Evolutionary conservation across 495 filamentous ascomycete genomes (phyloP).

Genomic region (Saxophila tyrrhenica): DNA sequence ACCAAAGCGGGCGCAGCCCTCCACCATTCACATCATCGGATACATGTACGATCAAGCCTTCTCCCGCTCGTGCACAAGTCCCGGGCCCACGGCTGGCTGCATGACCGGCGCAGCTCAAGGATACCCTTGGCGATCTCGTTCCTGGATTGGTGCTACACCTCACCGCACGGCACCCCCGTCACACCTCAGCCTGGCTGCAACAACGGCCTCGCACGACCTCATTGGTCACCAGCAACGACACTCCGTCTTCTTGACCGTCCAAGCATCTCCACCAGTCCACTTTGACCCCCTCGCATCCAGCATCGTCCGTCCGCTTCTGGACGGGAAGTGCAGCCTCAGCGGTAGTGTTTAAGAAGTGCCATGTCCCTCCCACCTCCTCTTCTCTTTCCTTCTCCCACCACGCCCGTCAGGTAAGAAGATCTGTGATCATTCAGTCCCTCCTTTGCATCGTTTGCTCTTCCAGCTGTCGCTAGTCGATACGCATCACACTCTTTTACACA

Average conservation of each 20-base stretch:
- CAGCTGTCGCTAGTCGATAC: conserved; percentile 1
- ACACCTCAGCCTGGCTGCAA: not conserved
- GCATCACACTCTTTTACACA: conserved; percentile 2
- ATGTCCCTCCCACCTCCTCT: not conserved
- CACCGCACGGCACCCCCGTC: not conserved
- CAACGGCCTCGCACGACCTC: not conserved
- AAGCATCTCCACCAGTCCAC: not conserved
- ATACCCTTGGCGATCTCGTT: not conserved
- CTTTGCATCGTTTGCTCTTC: not conserved
- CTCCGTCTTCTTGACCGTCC: not conserved
- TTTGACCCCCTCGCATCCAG: not conserved
- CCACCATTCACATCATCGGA: no score
- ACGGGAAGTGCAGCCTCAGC: no score
- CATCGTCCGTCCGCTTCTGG: not conserved
- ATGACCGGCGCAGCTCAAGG: not conserved
- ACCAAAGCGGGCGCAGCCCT: no score
- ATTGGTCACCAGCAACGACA: not conserved
- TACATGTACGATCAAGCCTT: no score
- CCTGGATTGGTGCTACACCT: not conserved
- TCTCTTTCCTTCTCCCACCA: not conserved
- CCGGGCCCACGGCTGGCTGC: not conserved
- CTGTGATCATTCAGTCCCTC: not conserved
- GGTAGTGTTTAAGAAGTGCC: not conserved
- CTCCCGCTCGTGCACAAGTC: no score
- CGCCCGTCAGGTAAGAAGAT: not conserved